These are phyloP conservation scores for Ilex paraguariensis DNA, from an alignment of 305 asterid genomes.

Conservation along the genomic window DNA sequence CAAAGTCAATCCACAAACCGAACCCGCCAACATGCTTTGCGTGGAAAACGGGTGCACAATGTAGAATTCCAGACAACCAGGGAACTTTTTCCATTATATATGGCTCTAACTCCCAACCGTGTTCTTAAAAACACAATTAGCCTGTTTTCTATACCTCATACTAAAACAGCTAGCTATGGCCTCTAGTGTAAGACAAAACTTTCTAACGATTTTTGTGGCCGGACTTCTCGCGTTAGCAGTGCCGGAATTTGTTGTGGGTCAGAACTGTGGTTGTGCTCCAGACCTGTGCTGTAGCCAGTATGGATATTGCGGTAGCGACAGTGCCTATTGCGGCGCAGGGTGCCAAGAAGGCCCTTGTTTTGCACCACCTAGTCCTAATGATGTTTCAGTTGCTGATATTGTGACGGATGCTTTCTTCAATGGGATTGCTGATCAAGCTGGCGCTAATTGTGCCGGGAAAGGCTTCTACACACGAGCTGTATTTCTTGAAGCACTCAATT, in stretches of 20 bases:
- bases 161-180: too few relatives aligned
- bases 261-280: constrained; percentile 1
- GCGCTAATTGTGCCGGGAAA: neutral
- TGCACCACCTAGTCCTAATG: neutral
- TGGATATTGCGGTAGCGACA: constrained; percentile 1
- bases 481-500: constrained; percentile 1
- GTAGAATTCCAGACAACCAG: too few relatives aligned
- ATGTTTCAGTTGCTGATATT: neutral
- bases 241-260: neutral
- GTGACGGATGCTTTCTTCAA: neutral
- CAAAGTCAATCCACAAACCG: too few relatives aligned
- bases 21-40: too few relatives aligned
- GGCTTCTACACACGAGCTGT: constrained; percentile 1
- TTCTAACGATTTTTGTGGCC: too few relatives aligned
- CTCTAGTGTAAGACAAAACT: too few relatives aligned
- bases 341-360: constrained; percentile 1
- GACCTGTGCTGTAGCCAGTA: constrained; percentile 1
- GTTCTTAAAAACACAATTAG: too few relatives aligned
- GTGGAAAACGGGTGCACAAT: too few relatives aligned
- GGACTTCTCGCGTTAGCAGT: too few relatives aligned
- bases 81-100: too few relatives aligned
- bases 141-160: too few relatives aligned
- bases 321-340: neutral
- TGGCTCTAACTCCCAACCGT: too few relatives aligned
- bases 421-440: neutral